A percentile compares a stretch with the other conserved stretches of the same genome.
phyloP scores from a whole-genome alignment of 2,329 filamentous ascomycete species.

The Trichoderma koningiopsis region DNA sequence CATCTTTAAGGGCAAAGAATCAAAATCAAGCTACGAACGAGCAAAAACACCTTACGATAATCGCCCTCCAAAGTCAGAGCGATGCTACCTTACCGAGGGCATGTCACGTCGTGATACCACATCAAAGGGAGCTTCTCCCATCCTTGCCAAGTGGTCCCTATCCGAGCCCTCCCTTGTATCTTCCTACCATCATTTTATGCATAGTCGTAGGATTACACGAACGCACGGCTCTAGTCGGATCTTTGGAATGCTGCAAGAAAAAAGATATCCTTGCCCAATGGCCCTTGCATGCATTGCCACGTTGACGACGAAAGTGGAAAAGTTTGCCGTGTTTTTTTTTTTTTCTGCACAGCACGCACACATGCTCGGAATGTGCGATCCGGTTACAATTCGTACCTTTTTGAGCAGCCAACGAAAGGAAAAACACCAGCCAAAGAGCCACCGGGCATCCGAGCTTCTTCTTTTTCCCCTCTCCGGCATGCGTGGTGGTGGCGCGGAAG shows the following conservation, averaged over 20 bases:
- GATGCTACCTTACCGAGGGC: background rate
- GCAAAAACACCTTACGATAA: background rate
- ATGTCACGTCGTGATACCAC: slow-evolving; percentile 2
- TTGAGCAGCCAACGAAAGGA: background rate
- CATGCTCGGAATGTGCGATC: background rate
- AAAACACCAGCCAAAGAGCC: background rate
- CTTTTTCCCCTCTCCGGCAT: background rate
- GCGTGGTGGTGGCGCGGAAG: background rate
- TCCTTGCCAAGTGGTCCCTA: background rate
- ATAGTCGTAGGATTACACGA: background rate
- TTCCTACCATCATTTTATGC: slow-evolving; percentile 9
- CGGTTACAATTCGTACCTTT: background rate
- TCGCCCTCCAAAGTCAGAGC: background rate
- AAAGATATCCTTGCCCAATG: background rate
- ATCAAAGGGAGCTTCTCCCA: background rate
- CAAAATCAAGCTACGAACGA: background rate
- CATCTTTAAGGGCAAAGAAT: background rate
- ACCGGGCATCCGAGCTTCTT: background rate
- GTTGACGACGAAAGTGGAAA: slow-evolving; percentile 3
- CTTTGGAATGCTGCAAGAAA: background rate
- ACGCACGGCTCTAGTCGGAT: background rate
- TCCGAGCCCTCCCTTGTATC: background rate
- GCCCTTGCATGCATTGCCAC: slow-evolving; percentile 19
- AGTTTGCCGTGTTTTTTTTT: background rate
- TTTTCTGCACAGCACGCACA: background rate